Evolutionary conservation across 129 eudicot species (phyloP).

Genomic region (Centella asiatica): DNA sequence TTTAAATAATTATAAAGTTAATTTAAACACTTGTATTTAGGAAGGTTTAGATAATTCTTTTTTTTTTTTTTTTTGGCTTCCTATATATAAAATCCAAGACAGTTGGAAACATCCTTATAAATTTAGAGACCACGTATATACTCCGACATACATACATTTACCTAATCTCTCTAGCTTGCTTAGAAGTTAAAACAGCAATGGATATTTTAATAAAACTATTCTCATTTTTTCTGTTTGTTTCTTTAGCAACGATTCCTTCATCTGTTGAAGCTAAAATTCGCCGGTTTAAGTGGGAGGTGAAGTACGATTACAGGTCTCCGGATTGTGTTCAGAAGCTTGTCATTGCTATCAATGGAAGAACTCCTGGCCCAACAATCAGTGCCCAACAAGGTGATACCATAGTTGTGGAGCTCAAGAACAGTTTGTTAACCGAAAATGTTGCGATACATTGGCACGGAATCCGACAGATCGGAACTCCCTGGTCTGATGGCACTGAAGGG

Average conservation of each 20-base stretch:
- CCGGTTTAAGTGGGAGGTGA: slow-evolving; percentile 68
- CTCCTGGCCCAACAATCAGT: slow-evolving; percentile 68
- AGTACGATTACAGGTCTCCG: slow-evolving; percentile 66
- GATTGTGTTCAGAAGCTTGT: slow-evolving; percentile 61
- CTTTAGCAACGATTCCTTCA: slow-evolving; percentile 15
- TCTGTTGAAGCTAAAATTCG: slow-evolving; percentile 49
- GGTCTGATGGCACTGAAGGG: slow-evolving; percentile 87
- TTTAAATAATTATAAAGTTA: too few relatives aligned
- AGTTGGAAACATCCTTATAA: too few relatives aligned
- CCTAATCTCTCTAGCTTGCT: too few relatives aligned
- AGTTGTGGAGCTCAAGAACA: slow-evolving; percentile 64
- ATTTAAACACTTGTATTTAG: too few relatives aligned
- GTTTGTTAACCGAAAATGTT: slow-evolving; percentile 67
- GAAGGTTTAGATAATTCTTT: too few relatives aligned
- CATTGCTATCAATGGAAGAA: slow-evolving; percentile 58
- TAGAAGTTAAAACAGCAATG: not conserved
- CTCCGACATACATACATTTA: too few relatives aligned
- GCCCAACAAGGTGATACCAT: slow-evolving; percentile 68
- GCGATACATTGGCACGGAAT: slow-evolving; percentile 96
- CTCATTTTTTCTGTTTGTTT: slow-evolving; percentile 16
- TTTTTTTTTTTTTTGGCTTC: too few relatives aligned
- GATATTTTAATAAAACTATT: not conserved
- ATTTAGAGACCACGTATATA: too few relatives aligned
- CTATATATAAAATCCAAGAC: too few relatives aligned
- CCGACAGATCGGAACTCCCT: slow-evolving; percentile 84